These are phyloP conservation scores for Cylindrotheca closterium DNA, from an alignment of 108 stramenopile genomes.

Conservation along the genomic window DNA sequence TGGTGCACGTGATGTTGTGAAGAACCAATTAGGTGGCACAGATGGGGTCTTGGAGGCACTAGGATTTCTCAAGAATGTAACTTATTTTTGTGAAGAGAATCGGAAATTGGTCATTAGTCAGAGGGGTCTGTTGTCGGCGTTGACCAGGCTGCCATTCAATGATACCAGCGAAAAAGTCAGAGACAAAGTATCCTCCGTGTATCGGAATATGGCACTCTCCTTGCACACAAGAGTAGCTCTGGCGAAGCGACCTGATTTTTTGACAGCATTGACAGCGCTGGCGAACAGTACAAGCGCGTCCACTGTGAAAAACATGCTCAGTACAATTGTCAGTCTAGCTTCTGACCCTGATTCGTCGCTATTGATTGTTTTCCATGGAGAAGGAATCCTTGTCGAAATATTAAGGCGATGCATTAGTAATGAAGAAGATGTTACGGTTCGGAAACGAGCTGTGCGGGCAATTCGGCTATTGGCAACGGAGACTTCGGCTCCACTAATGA, in stretches of 20 bases:
- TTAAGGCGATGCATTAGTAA: slow-evolving; percentile 21
- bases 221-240: slow-evolving; percentile 19
- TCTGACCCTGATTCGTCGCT: slow-evolving; percentile 39
- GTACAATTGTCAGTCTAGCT: slow-evolving; percentile 35
- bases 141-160: slow-evolving; percentile 18
- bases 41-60: slow-evolving; percentile 23
- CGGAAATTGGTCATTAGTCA: slow-evolving; percentile 32
- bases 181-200: slow-evolving; percentile 44
- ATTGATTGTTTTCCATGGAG: slow-evolving; percentile 42
- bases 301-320: slow-evolving; percentile 34
- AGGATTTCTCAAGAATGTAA: slow-evolving; percentile 43
- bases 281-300: slow-evolving; percentile 5
- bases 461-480: slow-evolving; percentile 36
- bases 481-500: slow-evolving; percentile 17
- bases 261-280: slow-evolving; percentile 30
- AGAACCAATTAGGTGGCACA: neutral
- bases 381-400: slow-evolving; percentile 39
- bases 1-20: neutral
- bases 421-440: slow-evolving; percentile 23
- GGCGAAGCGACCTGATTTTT: slow-evolving; percentile 26
- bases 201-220: slow-evolving; percentile 45
- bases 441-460: slow-evolving; percentile 36
- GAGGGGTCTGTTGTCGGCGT: slow-evolving; percentile 5
- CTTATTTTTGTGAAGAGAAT: slow-evolving; percentile 44
- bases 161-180: slow-evolving; percentile 8